Evolutionary conservation across 163 green algal genomes (phyloP), one percentile per base, ranked within the genome.

Genomic region (Chlamydomonas reinhardtii): DNA sequence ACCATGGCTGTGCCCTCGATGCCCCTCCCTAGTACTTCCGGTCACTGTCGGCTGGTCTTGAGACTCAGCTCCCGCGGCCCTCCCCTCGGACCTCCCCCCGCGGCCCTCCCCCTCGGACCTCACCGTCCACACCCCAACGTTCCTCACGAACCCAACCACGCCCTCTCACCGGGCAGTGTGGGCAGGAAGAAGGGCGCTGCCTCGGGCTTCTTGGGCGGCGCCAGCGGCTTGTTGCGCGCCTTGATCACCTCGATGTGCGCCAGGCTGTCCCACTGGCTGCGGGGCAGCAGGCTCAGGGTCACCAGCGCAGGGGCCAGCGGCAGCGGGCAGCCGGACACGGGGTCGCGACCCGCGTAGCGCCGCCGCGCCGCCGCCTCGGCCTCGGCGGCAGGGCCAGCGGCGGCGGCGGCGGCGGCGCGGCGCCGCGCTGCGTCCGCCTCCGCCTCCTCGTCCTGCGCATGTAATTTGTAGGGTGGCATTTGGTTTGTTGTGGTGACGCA

Each of bases 171-270:
- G 0, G 94, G 82, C 11, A 98, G 59, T 0, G 97, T 97, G 22
- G 98, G 98, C 74, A 99, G 92, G 94, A 99, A 99, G 92, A 99
- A 99, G 54, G 98, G 98, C 35, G 98, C 98, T 6, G 93, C 90
- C 70, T 97, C 94, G 20, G 96, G 96, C 93, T 99, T 99, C 86
- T 97, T 97, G 34, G 95, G 93, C 0, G 96, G 94, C 82, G 97
- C 80, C 4, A 97, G 90, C 0, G 97, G 97, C 82, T 91, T 93
- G 80, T 91, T 91, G 39, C 88, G 77, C 20, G 82, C 90, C 82
- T 91, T 89, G 85, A 93, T 92, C 11, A 86, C 70, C 80, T 99
- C 97, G 61, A 99, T 92, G 87, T 98, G 93, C 54, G 96, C 86
- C 74, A 99, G 94, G 77, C 76, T 94, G 72, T 98, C 89, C 96